Base-by-base conservation (phyloP, 306 rosid genomes). In the Alnus rubra region DNA sequence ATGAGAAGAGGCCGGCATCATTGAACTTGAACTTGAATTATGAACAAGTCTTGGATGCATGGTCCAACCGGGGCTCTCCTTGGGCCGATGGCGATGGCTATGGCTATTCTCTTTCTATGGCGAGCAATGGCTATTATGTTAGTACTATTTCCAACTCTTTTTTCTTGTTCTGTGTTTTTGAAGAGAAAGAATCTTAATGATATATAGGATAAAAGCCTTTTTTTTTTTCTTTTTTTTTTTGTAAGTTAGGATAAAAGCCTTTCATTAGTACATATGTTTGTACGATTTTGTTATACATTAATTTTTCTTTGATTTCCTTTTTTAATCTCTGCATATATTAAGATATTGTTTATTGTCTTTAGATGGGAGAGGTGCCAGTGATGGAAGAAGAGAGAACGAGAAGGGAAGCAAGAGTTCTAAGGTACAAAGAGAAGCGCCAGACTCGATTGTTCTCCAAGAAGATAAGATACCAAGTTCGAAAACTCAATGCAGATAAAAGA, bases 391-490 rank as follows among this genome's bases (percentile, higher is more conserved):
- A 90, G 35, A 87, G 84, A 76, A 69, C 80, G 51, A 91, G 91
- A 81, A 93, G 97, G 64, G 90, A 91, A 76, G 97, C 96, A 54
- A 89, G 96, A 84, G 96, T 93, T 82, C 78, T 83, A 8, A 87
- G 98, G 76, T 93, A 91, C 92, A 93, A 84, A 74, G 96, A 93
- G 83, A 93, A 93, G 78, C 87, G 96, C 4, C 97, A 89, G 67
- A 88, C 73, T 77, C 84, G 97, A 71, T 85, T 93, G 78, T 93
- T 93, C 89, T 89, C 96, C 35, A 91, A 93, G 91, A 93, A 91
- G 97, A 93, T 93, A 89, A 91, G 97, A 82, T 93, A 93, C 85
- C 91, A 91, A 84, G 97, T 93, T 78, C 91, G 97, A 15, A 93
- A 91, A 74, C 81, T 93, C 83, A 93, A 93, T 67, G 97, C 96